Base-by-base conservation (phyloP, 257 asterid genomes). In the Dorcoceras hygrometricum region DNA sequence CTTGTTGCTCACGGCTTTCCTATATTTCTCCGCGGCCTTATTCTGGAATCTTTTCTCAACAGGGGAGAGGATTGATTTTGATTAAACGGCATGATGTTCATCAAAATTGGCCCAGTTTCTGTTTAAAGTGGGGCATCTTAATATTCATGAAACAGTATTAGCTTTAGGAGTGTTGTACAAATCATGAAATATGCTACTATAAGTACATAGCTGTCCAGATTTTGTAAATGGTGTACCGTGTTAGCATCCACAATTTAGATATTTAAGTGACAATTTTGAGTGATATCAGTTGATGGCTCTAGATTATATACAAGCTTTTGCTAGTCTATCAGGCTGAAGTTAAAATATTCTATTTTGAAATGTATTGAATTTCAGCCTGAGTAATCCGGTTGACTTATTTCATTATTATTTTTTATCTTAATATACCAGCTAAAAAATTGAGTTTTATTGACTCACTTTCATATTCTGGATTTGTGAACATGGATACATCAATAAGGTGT, bases 31-130 rank as follows among this genome's bases (percentile, higher is more conserved):
- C 9, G 87, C 97, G 27, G 95, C 95, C 23, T 10, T 85, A 25
- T 93, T 93, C 86, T 93, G 79, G 72, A 82, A 79, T 67, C 8
- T 77, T 66, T 86, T 77, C 79, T 82, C 97, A 48, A 89, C 98
- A 2, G 97, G 99, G 60, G 94, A 86, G 74, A 82, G 91, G 76
- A 90, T 93, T 78, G 77, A 85, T 71, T 90, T 93, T 69, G 89
- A 91, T 27, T 86, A 82, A 79, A 65, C 81, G 69, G 64, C 68
- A 28, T 77, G 81, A 79, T 32, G 63, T 29, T 26, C 20, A 6
- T 64, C 25, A 31, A n/a, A 28, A 59, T 39, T 60, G 56, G 63
- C 18, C 23, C 23, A 57, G n/a, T 18, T 57, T 39, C 68, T 36
- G 36, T 24, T 70, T 8, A 24, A 36, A 39, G 1, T 11, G 50